A percentile compares a stretch with the other conserved stretches of the same genome.
Evolutionary conservation across 1,284 basidiomycete genomes (phyloP).

Genomic region (Tilletiaria anomala): DNA sequence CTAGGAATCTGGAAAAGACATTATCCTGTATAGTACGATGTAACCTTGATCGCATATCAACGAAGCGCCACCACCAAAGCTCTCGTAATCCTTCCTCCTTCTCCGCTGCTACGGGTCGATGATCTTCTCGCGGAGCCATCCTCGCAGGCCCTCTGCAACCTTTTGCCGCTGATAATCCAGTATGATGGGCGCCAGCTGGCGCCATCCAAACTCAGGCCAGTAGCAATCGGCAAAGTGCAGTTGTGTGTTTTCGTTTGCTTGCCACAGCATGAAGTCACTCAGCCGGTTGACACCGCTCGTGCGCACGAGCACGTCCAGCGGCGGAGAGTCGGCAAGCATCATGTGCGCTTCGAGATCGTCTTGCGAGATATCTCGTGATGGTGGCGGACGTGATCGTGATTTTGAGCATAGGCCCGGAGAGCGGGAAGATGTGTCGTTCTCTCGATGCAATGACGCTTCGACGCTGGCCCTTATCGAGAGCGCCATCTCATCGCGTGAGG

Average conservation of each 20-base stretch:
- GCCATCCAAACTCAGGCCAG: conserved; percentile 88
- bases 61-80: too few species aligned
- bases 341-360: conserved; percentile 11
- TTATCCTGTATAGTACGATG: too few species aligned
- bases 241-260: conserved; percentile 69
- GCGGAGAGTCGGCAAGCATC: conserved; percentile 52
- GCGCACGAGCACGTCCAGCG: conserved; percentile 76
- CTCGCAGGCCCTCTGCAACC: too few species aligned
- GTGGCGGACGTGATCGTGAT: not conserved
- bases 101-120: too few species aligned
- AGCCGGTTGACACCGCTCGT: conserved; percentile 81
- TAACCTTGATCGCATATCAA: too few species aligned
- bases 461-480: conserved; percentile 43
- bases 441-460: conserved; percentile 6
- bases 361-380: not conserved
- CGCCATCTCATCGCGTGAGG: conserved; percentile 80
- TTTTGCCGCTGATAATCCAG: conserved; percentile 65
- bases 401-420: too few species aligned
- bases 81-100: too few species aligned
- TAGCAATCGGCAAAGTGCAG: conserved; percentile 79
- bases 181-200: conserved; percentile 70
- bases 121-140: too few species aligned
- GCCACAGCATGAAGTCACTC: conserved; percentile 88
- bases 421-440: too few species aligned
- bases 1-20: too few species aligned